These are phyloP conservation scores for Rhodosporidiobolus sp. DNA, from an alignment of 768 basidiomycete genomes.

Conservation along the genomic window DNA sequence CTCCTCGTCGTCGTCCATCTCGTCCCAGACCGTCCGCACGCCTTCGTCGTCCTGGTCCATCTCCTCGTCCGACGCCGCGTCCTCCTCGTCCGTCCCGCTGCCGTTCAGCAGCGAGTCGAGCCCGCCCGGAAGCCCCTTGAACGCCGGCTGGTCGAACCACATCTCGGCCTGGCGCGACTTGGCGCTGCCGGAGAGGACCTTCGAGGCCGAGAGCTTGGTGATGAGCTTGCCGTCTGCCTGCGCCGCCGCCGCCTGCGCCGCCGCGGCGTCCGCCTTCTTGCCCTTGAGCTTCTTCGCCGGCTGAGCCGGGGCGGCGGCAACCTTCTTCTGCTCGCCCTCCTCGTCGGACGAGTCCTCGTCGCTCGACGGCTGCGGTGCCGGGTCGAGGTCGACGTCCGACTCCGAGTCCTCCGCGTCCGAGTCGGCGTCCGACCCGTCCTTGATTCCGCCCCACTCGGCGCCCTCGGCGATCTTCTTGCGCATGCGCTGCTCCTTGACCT, in stretches of 20 bases:
- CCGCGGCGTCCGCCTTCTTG: constrained; percentile 10
- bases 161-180: constrained; percentile 61
- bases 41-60: constrained; percentile 49
- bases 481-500: constrained; percentile 70
- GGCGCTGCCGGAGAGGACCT: constrained; percentile 56
- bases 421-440: constrained; percentile 57
- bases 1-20: constrained; percentile 41
- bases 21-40: constrained; percentile 34
- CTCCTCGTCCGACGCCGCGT: constrained; percentile 33
- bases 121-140: constrained; percentile 61
- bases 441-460: constrained; percentile 78
- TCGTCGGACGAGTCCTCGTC: constrained; percentile 39
- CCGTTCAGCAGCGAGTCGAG: constrained; percentile 41
- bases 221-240: constrained; percentile 54
- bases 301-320: background rate
- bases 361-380: constrained; percentile 36
- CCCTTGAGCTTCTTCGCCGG: constrained; percentile 53
- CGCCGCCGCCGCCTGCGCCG: constrained; percentile 34
- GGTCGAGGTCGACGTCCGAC: constrained; percentile 40
- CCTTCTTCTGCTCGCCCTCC: constrained; percentile 13
- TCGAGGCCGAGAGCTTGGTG: constrained; percentile 53
- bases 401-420: constrained; percentile 48
- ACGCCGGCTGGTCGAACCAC: constrained; percentile 96
- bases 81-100: constrained; percentile 46
- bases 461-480: constrained; percentile 62